These are phyloP conservation scores for Penicillium sp. DNA, from an alignment of 2,329 filamentous ascomycete genomes.

Conservation along the genomic window DNA sequence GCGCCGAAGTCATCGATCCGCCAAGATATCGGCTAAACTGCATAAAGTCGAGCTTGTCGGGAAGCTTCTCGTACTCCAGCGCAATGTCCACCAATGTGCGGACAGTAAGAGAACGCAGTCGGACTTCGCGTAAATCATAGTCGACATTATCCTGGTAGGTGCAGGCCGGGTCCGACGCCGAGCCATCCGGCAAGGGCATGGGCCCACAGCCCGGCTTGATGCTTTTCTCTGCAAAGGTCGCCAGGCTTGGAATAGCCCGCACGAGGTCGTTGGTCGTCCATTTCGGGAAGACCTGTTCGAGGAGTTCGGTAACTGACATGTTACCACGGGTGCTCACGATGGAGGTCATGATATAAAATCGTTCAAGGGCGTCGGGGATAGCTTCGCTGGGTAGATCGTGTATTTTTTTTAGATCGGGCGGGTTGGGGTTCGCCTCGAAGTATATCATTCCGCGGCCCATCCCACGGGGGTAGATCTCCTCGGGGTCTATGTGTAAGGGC, in stretches of 20 bases:
- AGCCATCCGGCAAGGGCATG: constrained; percentile 21
- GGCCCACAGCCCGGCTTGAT: constrained; percentile 26
- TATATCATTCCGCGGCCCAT: constrained; percentile 34
- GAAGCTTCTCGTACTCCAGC: constrained; percentile 36
- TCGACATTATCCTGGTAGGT: constrained; percentile 33
- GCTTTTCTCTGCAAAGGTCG: constrained; percentile 27
- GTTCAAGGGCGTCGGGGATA: constrained; percentile 18
- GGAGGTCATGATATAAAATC: constrained; percentile 27
- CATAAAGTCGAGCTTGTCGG: constrained; percentile 21
- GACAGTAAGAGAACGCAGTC: constrained; percentile 30
- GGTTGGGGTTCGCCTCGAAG: constrained; percentile 33
- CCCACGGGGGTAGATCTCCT: constrained; percentile 65
- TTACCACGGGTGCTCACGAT: constrained; percentile 26
- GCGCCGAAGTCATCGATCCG: constrained; percentile 29
- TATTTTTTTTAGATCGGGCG: constrained; percentile 21
- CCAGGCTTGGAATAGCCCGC: constrained; percentile 33
- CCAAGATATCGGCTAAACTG: constrained; percentile 30
- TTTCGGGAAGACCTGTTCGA: constrained; percentile 30
- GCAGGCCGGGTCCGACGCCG: constrained; percentile 20
- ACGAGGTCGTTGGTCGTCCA: constrained; percentile 33
- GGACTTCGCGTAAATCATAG: constrained; percentile 33
- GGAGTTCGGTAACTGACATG: constrained; percentile 29
- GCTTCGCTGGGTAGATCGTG: constrained; percentile 14
- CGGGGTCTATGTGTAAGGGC: constrained; percentile 55
- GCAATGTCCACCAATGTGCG: constrained; percentile 36